Base-by-base conservation (phyloP, 371 early-diverging fungal species). In the Apophysomyces trapeziformis region DNA sequence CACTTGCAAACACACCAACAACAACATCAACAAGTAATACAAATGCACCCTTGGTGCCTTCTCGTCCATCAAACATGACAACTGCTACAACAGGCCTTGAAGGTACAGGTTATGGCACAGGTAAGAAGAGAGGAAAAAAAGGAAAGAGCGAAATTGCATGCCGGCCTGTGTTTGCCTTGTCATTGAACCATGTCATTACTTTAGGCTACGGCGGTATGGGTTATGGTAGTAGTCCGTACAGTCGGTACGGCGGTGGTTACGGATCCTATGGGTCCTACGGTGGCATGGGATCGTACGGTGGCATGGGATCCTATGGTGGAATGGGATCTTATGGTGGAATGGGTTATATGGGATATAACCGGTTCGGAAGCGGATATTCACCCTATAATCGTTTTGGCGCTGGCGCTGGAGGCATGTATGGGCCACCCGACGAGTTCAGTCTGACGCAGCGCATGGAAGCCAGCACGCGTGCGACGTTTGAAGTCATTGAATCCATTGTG, bases 381-480 rank as follows among this genome's bases (percentile, higher is more conserved):
- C 66, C 70, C 13, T 82, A 81, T 57, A 68, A 69, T 14, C 72
- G 77, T 5, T 83, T 82, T 46, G 85, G 84, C 18, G 71, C 73
- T 35, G 70, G 70, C 41, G 78, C 32, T 26, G 32, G 81, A n/a
- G 74, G 74, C 64, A 80, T 81, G 67, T 79, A 80, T 13, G 89
- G 88, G 2, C 84, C 85, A 1, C 80, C 76, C 14, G 86, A 85
- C 39, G 89, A 90, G 5, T 72, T 87, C 68, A 77, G 89, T 14
- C 68, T 93, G n/a, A 89, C 92, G 46, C 91, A 89, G 58, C 85
- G 88, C 57, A 89, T 95, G 84, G 96, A 94, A 70, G 86, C 91
- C 18, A 90, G 90, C 13, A 94, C 97, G 1, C 90, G 92, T 57
- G 86, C 94, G 11, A 92, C 97, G 0, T 98, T 98, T 75, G 92